These are phyloP conservation scores for Bremia lactucae DNA, from an alignment of 352 stramenopile species.

Conservation along the genomic window DNA sequence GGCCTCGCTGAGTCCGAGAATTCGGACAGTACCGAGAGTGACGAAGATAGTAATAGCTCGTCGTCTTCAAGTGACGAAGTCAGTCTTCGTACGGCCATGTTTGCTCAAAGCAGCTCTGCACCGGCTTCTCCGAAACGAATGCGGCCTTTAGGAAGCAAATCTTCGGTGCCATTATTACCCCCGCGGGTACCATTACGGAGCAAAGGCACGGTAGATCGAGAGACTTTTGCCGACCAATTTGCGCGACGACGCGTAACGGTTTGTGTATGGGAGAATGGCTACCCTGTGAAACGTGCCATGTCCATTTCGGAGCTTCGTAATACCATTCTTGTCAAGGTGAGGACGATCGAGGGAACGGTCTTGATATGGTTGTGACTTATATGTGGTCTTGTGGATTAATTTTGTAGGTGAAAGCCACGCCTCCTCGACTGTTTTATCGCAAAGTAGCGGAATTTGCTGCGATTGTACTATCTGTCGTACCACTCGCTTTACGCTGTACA, in stretches of 20 bases:
- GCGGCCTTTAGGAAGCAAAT: slow-evolving; percentile 7
- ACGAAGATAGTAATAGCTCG: slow-evolving; percentile 64
- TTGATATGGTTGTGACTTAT: no score
- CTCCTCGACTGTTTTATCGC: slow-evolving; percentile 50
- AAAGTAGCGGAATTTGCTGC: slow-evolving; percentile 55
- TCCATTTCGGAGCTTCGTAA: slow-evolving; percentile 70
- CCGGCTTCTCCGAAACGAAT: slow-evolving; percentile 16
- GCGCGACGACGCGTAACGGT: slow-evolving; percentile 58
- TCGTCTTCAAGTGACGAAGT: slow-evolving; percentile 64
- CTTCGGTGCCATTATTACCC: slow-evolving; percentile 22
- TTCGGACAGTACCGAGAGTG: slow-evolving; percentile 65
- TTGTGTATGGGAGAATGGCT: slow-evolving; percentile 63
- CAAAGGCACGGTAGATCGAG: slow-evolving; percentile 20
- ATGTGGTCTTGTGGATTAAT: not conserved
- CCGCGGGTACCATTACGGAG: slow-evolving; percentile 16
- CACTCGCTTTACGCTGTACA: slow-evolving; percentile 36
- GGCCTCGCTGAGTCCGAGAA: slow-evolving; percentile 67
- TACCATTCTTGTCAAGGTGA: slow-evolving; percentile 68
- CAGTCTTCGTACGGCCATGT: slow-evolving; percentile 31
- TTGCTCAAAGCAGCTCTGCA: slow-evolving; percentile 19
- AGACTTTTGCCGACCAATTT: slow-evolving; percentile 36
- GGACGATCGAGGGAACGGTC: no score
- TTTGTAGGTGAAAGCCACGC: slow-evolving; percentile 58
- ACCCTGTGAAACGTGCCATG: slow-evolving; percentile 64
- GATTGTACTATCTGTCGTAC: slow-evolving; percentile 45